phyloP scores from a whole-genome alignment of 345 rosid genomes.

The Acer negundo region DNA sequence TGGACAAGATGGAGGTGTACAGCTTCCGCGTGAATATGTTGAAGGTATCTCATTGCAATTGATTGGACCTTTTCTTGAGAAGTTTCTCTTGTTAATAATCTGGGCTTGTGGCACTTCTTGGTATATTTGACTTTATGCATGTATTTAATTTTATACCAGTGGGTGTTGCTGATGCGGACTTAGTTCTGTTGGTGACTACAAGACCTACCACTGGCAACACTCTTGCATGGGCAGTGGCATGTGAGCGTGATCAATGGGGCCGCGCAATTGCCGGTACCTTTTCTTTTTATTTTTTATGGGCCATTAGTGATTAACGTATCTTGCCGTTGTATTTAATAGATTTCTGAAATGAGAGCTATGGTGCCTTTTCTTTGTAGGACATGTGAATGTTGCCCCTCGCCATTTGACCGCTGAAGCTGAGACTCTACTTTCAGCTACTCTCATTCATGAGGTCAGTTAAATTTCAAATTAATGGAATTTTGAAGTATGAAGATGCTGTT shows the following conservation, averaged over 20 bases:
- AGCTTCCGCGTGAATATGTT: slow-evolving; percentile 90
- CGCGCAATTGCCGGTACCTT: slow-evolving; percentile 94
- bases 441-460: slow-evolving; percentile 81
- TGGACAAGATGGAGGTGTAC: slow-evolving; percentile 99
- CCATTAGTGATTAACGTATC: not conserved
- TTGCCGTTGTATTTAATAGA: not conserved
- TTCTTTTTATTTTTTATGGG: not conserved
- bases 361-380: slow-evolving; percentile 53
- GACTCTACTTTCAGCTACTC: slow-evolving; percentile 95
- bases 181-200: slow-evolving; percentile 94
- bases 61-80: slow-evolving; percentile 7
- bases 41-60: slow-evolving; percentile 61
- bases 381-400: slow-evolving; percentile 99
- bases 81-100: not conserved
- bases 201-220: slow-evolving; percentile 99
- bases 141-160: slow-evolving; percentile 40
- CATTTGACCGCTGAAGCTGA: slow-evolving; percentile 98
- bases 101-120: not conserved
- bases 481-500: not conserved
- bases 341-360: slow-evolving; percentile 20
- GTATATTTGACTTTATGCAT: not conserved
- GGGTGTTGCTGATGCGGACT: slow-evolving; percentile 90
- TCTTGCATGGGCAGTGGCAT: slow-evolving; percentile 99
- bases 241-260: slow-evolving; percentile 99
- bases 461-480: slow-evolving; percentile 12